Conservation (phyloP, 495 filamentous ascomycete species). For the Lasiosphaeria hispida region DNA sequence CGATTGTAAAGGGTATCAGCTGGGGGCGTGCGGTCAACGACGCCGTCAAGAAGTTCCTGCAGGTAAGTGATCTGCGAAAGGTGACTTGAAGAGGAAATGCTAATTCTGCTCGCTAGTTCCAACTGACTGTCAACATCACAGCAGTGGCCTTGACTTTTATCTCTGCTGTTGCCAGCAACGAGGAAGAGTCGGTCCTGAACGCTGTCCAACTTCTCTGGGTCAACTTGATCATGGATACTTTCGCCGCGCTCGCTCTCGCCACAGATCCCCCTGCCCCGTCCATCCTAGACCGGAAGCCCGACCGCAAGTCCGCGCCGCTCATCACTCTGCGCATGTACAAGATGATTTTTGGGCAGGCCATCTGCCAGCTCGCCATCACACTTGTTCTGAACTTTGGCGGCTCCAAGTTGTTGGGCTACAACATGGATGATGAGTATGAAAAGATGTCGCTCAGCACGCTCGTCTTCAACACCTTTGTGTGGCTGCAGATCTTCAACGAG, state of each 20-base stretch:
- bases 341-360: constrained; percentile 85
- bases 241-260: constrained; percentile 81
- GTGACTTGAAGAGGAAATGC: background rate
- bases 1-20: constrained; percentile 83
- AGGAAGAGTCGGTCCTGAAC: constrained; percentile 72
- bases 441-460: constrained; percentile 59
- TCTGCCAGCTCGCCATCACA: constrained; percentile 76
- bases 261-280: constrained; percentile 78
- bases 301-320: constrained; percentile 67
- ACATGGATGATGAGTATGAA: constrained; percentile 22
- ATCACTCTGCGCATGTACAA: constrained; percentile 88
- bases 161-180: constrained; percentile 66
- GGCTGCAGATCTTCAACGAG: constrained; percentile 95
- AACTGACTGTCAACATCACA: constrained; percentile 89
- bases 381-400: constrained; percentile 77
- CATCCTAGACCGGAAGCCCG: constrained; percentile 75
- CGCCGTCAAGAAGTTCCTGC: constrained; percentile 83
- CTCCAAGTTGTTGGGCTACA: constrained; percentile 52
- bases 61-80: constrained; percentile 42
- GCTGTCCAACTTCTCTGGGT: constrained; percentile 91
- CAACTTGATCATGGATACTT: constrained; percentile 92
- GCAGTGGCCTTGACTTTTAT: constrained; percentile 81
- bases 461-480: constrained; percentile 92
- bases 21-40: constrained; percentile 94
- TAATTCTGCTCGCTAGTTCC: constrained; percentile 56